Percentiles rank a stretch among this genome's conserved stretches.
These are phyloP conservation scores for Hygrophorus russula DNA, from an alignment of 768 basidiomycete species.

Conservation along the genomic window DNA sequence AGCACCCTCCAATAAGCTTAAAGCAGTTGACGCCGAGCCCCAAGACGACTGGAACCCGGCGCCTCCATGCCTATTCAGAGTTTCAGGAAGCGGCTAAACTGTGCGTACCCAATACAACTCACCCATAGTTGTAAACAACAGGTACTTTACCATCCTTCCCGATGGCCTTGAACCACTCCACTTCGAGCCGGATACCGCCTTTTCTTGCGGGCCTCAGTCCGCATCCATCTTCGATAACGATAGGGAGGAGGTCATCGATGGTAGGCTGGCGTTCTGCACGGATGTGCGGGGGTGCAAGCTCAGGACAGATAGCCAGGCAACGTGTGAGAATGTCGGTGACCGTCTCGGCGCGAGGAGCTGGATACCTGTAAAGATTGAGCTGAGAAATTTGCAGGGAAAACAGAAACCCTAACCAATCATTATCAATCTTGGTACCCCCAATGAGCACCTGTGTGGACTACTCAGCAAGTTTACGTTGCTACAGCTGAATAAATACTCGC, in stretches of 20 bases:
- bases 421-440: conserved; percentile 43
- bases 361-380: conserved; percentile 34
- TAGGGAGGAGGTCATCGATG: conserved; percentile 35
- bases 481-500: conserved; percentile 16
- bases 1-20: conserved; percentile 15
- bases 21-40: conserved; percentile 11
- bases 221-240: conserved; percentile 39
- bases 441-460: conserved; percentile 32
- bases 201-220: conserved; percentile 60
- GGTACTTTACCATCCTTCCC: conserved; percentile 25
- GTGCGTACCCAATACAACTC: conserved; percentile 6
- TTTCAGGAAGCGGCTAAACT: background rate
- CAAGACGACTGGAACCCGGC: conserved; percentile 10
- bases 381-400: background rate
- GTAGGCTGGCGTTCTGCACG: conserved; percentile 34
- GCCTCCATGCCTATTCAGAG: conserved; percentile 7
- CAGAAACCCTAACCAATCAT: conserved; percentile 43
- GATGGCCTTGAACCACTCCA: conserved; percentile 26
- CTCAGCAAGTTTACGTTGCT: background rate
- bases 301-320: conserved; percentile 39
- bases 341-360: conserved; percentile 50
- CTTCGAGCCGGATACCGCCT: conserved; percentile 56
- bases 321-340: conserved; percentile 47
- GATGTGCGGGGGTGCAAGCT: conserved; percentile 44
- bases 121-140: conserved; percentile 24